Evolutionary conservation across 192 early-diverging fungal species (phyloP).

Genomic region (Bifiguratus adelaidae): DNA sequence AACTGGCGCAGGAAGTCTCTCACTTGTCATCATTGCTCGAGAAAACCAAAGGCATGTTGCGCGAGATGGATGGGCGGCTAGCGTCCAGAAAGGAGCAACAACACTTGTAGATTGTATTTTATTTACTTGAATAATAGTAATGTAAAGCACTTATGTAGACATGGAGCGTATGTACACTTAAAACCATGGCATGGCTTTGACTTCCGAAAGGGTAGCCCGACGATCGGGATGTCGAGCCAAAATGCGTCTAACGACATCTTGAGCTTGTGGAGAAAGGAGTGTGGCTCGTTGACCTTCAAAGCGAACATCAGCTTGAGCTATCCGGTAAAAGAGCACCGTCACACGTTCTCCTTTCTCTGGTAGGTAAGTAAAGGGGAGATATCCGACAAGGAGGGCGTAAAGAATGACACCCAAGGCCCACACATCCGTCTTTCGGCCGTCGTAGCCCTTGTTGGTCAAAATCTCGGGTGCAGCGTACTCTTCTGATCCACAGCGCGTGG

Average conservation of each 20-base stretch:
- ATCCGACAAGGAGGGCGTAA: slow-evolving; percentile 62
- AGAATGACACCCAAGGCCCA: slow-evolving; percentile 77
- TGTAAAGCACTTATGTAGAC: too few species aligned
- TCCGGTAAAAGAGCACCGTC: slow-evolving; percentile 45
- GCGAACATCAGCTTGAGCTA: slow-evolving; percentile 49
- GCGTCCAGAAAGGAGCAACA: too few species aligned
- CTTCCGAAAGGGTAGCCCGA: slow-evolving; percentile 20
- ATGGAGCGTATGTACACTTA: too few species aligned
- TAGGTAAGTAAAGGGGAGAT: slow-evolving; percentile 67
- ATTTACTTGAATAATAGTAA: too few species aligned
- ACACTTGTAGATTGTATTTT: too few species aligned
- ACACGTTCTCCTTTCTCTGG: slow-evolving; percentile 29
- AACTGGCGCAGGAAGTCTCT: too few species aligned
- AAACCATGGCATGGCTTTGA: slow-evolving; percentile 41
- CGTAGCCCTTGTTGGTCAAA: slow-evolving; percentile 47
- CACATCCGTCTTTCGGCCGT: slow-evolving; percentile 60
- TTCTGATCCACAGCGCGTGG: slow-evolving; percentile 58
- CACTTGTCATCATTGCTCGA: too few species aligned
- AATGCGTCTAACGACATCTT: slow-evolving; percentile 34
- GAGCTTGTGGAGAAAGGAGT: slow-evolving; percentile 20
- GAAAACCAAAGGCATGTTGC: too few species aligned
- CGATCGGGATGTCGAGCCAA: slow-evolving; percentile 26
- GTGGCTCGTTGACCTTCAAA: too few species aligned
- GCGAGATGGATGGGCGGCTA: not conserved
- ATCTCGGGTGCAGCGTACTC: slow-evolving; percentile 74